These are phyloP conservation scores for Paramyrothecium sp. DNA, from an alignment of 2,329 filamentous ascomycete species.

Conservation along the genomic window DNA sequence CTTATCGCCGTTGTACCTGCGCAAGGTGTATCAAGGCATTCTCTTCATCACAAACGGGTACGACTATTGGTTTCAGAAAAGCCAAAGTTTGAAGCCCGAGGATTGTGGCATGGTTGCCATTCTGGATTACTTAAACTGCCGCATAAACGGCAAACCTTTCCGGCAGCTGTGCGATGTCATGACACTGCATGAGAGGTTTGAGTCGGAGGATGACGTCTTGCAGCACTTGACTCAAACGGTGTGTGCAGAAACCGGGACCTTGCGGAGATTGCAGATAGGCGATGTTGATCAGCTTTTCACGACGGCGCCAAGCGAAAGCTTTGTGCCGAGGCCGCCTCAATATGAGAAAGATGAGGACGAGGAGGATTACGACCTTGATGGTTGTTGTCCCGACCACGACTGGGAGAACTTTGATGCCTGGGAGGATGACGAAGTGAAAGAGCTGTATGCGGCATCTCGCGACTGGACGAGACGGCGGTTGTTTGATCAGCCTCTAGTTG, in stretches of 20 bases:
- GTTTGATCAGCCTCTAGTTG: background rate
- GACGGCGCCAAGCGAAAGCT: background rate
- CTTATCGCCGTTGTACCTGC: background rate
- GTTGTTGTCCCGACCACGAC: background rate
- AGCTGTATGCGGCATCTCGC: background rate
- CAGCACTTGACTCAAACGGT: background rate
- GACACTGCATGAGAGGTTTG: background rate
- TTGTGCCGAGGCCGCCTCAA: background rate
- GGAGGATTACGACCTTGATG: background rate
- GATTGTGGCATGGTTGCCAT: background rate
- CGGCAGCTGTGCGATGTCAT: background rate
- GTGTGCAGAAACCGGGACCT: background rate
- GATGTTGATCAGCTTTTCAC: background rate
- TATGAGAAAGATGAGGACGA: background rate
- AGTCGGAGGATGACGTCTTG: background rate
- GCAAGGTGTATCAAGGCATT: background rate
- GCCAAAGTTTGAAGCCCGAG: background rate
- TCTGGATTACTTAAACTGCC: background rate
- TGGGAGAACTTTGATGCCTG: background rate
- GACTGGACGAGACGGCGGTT: background rate
- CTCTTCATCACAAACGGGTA: conserved; percentile 1
- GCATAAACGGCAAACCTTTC: background rate
- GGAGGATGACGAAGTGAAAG: background rate
- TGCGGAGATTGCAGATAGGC: too few species aligned
- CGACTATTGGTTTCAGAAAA: conserved; percentile 1